phyloP scores from a whole-genome alignment of 2,329 filamentous ascomycete species.

The Penicillium sp. region DNA sequence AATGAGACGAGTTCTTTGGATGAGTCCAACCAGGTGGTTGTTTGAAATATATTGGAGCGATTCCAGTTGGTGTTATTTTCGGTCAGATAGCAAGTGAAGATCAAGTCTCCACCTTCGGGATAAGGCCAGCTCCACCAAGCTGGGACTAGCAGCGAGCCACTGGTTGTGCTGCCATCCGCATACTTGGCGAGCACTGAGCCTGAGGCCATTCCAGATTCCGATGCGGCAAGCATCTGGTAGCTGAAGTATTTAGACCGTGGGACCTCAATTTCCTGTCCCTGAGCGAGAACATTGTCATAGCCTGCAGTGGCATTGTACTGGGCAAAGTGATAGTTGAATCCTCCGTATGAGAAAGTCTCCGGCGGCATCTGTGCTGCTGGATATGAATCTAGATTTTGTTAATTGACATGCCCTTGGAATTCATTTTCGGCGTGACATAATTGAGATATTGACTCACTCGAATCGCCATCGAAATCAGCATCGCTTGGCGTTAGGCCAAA shows the following conservation, averaged over 20 bases:
- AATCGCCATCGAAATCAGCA: constrained; percentile 36
- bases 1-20: constrained; percentile 40
- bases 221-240: constrained; percentile 43
- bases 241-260: constrained; percentile 38
- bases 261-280: constrained; percentile 36
- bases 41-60: constrained; percentile 43
- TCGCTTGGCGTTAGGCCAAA: constrained; percentile 39
- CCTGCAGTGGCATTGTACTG: constrained; percentile 34
- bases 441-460: constrained; percentile 15
- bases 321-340: constrained; percentile 39
- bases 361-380: constrained; percentile 39
- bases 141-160: constrained; percentile 35
- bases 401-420: background rate
- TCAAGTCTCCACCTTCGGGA: constrained; percentile 42
- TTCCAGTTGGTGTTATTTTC: constrained; percentile 40
- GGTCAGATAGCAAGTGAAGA: constrained; percentile 42
- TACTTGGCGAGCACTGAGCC: constrained; percentile 41
- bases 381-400: constrained; percentile 28
- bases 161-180: constrained; percentile 36
- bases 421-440: background rate
- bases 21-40: constrained; percentile 41
- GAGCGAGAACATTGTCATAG: constrained; percentile 40
- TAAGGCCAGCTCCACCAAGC: constrained; percentile 45
- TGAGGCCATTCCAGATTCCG: constrained; percentile 40
- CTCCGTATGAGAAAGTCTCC: constrained; percentile 37